Evolutionary conservation across 805 yeast genomes (phyloP), one percentile per base, ranked within the genome.

Genomic region (Saccharomycopsis sp.): DNA sequence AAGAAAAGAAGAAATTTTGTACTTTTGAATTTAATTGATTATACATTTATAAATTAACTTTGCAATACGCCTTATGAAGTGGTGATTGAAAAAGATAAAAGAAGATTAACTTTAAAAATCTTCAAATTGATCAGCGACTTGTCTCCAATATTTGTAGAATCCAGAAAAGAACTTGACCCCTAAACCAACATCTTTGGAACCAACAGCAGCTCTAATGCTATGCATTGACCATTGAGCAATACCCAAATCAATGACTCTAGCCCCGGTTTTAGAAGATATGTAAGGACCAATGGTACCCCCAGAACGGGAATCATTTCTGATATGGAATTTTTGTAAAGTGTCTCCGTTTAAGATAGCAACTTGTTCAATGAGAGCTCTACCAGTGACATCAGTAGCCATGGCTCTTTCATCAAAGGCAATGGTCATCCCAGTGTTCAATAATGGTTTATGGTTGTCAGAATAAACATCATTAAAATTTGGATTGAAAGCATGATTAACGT

Each of bases 221-320:
- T 84, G 95, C 95, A 84, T 84, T 2, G 89, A 72, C 51, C 81
- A 66, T 60, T 84, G 94, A 2, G 94, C 76, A 50, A 84, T 79
- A 41, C 95, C 95, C 44, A 83, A 59, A 52, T 84, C 95, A 41
- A 82, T 72, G 33, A 89, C 79, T 53, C 84, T 67, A 3, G 83
- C 82, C 41, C 86, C 86, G 1, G 84, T 76, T 47, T 69, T 72
- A 31, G 71, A 60, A 13, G 83, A 64, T 40, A 78, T 63, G 9
- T 70, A 66, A 18, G 85, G 95, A 0, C 95, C 95, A 54, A 86
- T 83, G 21, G 95, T 84, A 30, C 94, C 94, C 25, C 95, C 95
- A 1, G 87, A 78, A 55, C 92, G 72, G 13, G 83, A 71, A 56
- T 79, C 88, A 61, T 86, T 85, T 59, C 92, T 74, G 57, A 83